Percentiles rank a stretch among this genome's conserved stretches.
These are phyloP conservation scores for Tetrahymena borealis DNA, from an alignment of 73 alveolate species.

Conservation along the genomic window DNA sequence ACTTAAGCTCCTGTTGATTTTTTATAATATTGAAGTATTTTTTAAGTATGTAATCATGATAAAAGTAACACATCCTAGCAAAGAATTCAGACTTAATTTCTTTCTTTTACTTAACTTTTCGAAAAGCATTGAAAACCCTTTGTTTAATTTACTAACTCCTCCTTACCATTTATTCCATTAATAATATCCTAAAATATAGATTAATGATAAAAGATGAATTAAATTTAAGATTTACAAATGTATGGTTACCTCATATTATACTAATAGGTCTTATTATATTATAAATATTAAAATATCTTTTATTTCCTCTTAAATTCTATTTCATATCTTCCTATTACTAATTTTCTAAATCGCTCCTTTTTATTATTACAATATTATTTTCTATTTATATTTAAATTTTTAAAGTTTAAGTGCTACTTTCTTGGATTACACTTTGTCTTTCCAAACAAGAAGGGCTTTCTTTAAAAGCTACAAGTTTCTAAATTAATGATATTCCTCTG, in stretches of 20 bases:
- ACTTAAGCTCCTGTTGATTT: background rate
- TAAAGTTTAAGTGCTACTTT: no score
- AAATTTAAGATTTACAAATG: no score
- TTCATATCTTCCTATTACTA: background rate
- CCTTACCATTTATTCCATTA: background rate
- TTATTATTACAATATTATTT: no score
- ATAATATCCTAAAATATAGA: background rate
- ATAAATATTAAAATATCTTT: background rate
- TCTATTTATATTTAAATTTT: no score
- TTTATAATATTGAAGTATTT: background rate
- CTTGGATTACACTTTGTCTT: no score
- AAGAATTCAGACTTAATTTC: background rate
- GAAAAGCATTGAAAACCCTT: background rate
- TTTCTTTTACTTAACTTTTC: background rate
- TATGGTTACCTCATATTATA: background rate
- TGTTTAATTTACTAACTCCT: background rate
- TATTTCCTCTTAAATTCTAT: background rate
- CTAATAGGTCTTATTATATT: background rate
- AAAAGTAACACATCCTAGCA: background rate
- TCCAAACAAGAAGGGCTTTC: no score
- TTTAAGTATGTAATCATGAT: background rate
- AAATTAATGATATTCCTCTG: no score
- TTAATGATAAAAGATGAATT: background rate
- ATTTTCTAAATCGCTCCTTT: background rate
- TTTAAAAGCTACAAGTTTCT: no score